Percentiles rank a stretch among this genome's conserved stretches.
Conservation (phyloP, 306 rosid species). For the Potentilla sterilis region DNA sequence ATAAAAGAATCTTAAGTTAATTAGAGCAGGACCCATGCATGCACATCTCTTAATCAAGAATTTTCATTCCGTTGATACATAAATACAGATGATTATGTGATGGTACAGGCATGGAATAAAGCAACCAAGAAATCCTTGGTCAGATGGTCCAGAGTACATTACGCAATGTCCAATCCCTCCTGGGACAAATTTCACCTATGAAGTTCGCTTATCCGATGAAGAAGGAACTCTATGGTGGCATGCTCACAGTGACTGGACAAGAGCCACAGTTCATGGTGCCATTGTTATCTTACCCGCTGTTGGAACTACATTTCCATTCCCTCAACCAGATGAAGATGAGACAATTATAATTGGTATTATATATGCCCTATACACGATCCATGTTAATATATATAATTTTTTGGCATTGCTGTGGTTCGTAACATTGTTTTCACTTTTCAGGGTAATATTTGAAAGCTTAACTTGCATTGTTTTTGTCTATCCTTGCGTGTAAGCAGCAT, state of each 20-base stretch:
- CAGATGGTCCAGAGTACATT: conserved; percentile 55
- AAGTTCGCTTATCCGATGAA: conserved; percentile 36
- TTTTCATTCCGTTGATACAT: too few species aligned
- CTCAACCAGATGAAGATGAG: neutral
- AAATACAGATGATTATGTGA: neutral
- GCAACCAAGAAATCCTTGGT: conserved; percentile 59
- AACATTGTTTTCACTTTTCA: neutral
- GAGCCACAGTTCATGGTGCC: conserved; percentile 23
- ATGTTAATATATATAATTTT: too few species aligned
- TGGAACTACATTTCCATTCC: conserved; percentile 11
- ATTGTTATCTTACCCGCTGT: conserved; percentile 5
- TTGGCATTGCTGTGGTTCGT: neutral
- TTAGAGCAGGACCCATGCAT: neutral
- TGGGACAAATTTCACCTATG: conserved; percentile 38
- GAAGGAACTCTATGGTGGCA: conserved; percentile 43
- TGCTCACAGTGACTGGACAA: conserved; percentile 27
- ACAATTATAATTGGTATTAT: conserved; percentile 5
- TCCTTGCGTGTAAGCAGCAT: neutral
- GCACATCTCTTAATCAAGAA: neutral
- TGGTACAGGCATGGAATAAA: conserved; percentile 53
- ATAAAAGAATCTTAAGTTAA: too few species aligned
- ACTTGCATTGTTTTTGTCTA: neutral
- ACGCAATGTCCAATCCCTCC: conserved; percentile 55
- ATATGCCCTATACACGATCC: neutral
- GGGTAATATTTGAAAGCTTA: neutral